Evolutionary conservation across 768 basidiomycete species (phyloP), one percentile per base, ranked within the genome.

Genomic region (Hericium alpestre): DNA sequence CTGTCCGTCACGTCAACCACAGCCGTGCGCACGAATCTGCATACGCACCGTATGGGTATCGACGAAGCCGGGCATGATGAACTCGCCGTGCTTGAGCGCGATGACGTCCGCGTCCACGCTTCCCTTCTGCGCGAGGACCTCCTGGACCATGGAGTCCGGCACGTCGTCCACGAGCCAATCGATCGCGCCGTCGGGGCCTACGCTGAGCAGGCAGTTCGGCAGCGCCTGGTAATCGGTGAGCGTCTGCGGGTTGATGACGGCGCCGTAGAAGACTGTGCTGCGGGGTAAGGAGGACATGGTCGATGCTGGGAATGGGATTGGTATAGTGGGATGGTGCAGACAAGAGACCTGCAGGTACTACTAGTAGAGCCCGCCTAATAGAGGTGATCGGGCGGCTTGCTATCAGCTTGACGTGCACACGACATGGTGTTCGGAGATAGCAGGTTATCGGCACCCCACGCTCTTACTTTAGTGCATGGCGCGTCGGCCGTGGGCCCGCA

Each of bases 41-140:
- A 15, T 37, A 68, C 86, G 66, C 66, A 93, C 93, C 38, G 87
- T 90, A 70, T 95, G 93, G 32, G 93, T 95, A 74, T 96, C 93
- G 55, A 94, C 74, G 67, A 95, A 82, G 3, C 93, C 93, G 6
- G 93, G 93, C 65, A 91, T 80, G 56, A 95, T 64, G 66, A 93
- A 93, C 61, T 80, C 73, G 7, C 76, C 76, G 7, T 66, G 46
- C 56, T 64, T 65, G 16, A 78, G 69, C 58, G 78, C 68, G 6
- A 78, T 66, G 46, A 78, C 47, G 32, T 69, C 64, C 41, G 65
- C 57, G 1, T 66, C 64, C 22, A 53, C 16, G 15, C 72, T 65
- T n/a, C 82, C 86, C 59, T 82, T 79, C 47, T 70, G 68, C 0
- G 74, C 72, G 50, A 88, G 67, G 3, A 73, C 71, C 18, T 81